Base-by-base conservation (phyloP, 352 stramenopile species). In the Phytophthora ohioensis region DNA sequence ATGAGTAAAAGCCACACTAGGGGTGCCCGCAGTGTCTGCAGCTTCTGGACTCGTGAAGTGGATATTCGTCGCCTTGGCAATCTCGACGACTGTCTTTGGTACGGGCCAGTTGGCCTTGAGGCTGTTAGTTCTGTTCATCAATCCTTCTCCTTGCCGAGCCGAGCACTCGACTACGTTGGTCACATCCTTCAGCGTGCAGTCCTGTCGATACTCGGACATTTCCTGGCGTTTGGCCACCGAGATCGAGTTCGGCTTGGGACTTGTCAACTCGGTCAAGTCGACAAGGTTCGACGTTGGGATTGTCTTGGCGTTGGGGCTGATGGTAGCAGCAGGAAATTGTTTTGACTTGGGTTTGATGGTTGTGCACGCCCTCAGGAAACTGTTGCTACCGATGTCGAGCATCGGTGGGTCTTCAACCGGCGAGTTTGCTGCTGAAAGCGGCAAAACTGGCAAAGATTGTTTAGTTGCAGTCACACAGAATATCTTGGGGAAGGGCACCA, bases 221-320 rank as follows among this genome's bases (percentile, higher is more conserved):
- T 64, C 32, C 31, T 53, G 46, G 13, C 35, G 21, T 15, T 55
- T 54, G 34, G 32, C 31, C 17, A 17, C 32, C 15, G 12, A n/a
- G 11, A 10, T 32, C 32, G 5, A 45, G 9, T 34, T 57, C 34
- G 32, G 8, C 3, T 57, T 30, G 49, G 34, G 27, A 34, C 9
- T 27, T 27, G 11, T 36, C 12, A 32, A 58, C 36, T 58, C 48
- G 49, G 53, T 59, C 38, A 59, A 59, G 38, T 59, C 53, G 27
- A 46, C 53, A 13, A 46, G 5, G 21, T 59, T 49, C 17, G 53
- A 30, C 35, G 8, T n/a, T 48, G 42, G 17, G 12, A 38, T 48
- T 48, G 38, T 8, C 12, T 48, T 38, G 11, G 17, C 13, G 53
- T 12, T 38, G 36, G 35, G 52, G 35, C 36, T 47, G 52, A 58